Conservation (phyloP, 2,329 filamentous ascomycete genomes). For the Penicillium sp. region DNA sequence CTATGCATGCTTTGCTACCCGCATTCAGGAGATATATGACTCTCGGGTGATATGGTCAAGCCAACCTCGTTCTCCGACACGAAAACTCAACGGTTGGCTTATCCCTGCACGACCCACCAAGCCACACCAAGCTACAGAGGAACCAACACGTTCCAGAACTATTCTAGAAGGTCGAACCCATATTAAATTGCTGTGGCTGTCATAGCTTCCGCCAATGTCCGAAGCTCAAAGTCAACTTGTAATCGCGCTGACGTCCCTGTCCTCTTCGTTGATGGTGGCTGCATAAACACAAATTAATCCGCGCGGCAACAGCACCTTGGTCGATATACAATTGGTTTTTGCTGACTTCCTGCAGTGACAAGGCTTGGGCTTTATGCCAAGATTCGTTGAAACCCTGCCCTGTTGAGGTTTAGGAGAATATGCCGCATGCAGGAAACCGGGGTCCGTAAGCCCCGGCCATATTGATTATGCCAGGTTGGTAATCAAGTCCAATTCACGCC, state of each 20-base stretch:
- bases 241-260: background rate
- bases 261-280: conserved; percentile 6
- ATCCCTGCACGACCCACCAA: conserved; percentile 7
- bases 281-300: conserved; percentile 3
- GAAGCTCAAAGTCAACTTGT: conserved; percentile 1
- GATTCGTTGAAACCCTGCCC: background rate
- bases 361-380: background rate
- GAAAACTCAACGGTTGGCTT: background rate
- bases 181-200: conserved; percentile 17
- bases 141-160: conserved; percentile 11
- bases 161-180: conserved; percentile 23
- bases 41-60: conserved; percentile 8
- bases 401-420: conserved; percentile 1
- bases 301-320: background rate
- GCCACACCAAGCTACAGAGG: background rate
- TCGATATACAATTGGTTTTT: background rate
- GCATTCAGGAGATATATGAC: background rate
- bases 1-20: background rate
- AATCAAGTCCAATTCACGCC: background rate
- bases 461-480: background rate
- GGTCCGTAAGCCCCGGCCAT: background rate
- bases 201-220: conserved; percentile 4
- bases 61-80: background rate
- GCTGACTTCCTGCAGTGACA: background rate
- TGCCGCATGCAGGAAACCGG: conserved; percentile 6